Conservation (phyloP, 352 stramenopile genomes). For the Aphanomyces astaci region DNA sequence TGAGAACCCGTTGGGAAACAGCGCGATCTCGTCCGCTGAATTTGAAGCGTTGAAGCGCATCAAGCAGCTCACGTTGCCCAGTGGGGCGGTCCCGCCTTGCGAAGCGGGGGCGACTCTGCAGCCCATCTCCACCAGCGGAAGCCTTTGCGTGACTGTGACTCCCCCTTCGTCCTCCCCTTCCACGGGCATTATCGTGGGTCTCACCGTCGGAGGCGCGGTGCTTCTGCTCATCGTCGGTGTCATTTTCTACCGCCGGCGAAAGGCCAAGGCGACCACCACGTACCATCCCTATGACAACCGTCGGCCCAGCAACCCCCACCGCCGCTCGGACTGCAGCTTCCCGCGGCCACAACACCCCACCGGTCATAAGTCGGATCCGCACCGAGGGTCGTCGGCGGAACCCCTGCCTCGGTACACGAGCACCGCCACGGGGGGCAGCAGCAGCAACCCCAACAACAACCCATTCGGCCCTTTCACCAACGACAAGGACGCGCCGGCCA, state of each 20-base stretch:
- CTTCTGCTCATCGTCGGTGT: conserved; percentile 2
- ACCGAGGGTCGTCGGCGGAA: neutral
- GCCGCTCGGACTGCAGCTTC: neutral
- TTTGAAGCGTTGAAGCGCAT: neutral
- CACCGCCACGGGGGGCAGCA: neutral
- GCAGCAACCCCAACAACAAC: neutral
- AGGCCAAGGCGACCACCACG: neutral
- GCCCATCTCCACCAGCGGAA: neutral
- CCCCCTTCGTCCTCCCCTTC: neutral
- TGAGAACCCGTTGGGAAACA: neutral
- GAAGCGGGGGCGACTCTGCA: neutral
- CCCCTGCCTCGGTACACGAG: neutral
- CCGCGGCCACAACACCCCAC: too few species aligned
- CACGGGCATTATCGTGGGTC: conserved; percentile 17
- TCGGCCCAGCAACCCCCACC: neutral
- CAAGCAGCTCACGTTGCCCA: neutral
- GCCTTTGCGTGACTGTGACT: neutral
- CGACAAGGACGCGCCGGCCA: neutral
- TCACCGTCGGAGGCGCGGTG: conserved; percentile 5
- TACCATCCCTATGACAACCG: neutral
- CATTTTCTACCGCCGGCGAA: conserved; percentile 3
- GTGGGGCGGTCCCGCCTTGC: neutral
- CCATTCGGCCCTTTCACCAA: neutral
- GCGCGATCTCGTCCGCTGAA: neutral
- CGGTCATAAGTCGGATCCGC: neutral